phyloP scores from a whole-genome alignment of 1,284 basidiomycete genomes.

The Austroboletus niveus region DNA sequence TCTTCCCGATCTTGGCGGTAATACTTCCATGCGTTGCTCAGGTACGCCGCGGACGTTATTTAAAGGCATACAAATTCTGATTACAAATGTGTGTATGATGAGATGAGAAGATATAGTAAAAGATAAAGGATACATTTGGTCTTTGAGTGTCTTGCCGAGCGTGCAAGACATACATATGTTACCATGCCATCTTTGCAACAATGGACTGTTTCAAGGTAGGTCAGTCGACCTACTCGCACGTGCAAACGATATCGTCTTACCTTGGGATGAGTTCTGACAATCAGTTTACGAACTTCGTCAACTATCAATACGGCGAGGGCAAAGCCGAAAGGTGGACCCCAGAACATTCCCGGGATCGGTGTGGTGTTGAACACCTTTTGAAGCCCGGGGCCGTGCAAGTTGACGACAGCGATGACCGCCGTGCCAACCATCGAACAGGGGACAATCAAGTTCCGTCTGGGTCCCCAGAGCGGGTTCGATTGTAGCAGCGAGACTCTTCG shows the following conservation, averaged over 20 bases:
- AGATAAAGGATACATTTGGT: not conserved
- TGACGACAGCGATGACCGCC: constrained; percentile 34
- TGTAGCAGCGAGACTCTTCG: constrained; percentile 32
- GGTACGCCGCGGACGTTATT: not conserved
- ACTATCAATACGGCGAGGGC: constrained; percentile 38
- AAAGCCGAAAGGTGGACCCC: constrained; percentile 42
- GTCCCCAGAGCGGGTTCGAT: constrained; percentile 38
- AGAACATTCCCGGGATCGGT: constrained; percentile 42
- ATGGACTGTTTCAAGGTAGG: constrained; percentile 19
- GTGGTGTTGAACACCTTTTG: constrained; percentile 29
- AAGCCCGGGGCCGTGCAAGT: constrained; percentile 28
- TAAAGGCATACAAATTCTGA: not conserved
- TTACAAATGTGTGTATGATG: not conserved
- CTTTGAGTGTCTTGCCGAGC: not conserved
- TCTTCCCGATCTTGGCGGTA: too few species aligned
- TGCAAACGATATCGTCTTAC: constrained; percentile 16
- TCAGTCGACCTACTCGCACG: constrained; percentile 11
- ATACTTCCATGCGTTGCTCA: too few species aligned
- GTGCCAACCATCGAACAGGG: constrained; percentile 38
- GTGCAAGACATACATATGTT: constrained; percentile 1
- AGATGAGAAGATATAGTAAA: not conserved
- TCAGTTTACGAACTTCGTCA: constrained; percentile 41
- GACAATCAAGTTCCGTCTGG: constrained; percentile 35
- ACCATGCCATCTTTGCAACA: constrained; percentile 33
- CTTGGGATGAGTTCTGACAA: constrained; percentile 42